Evolutionary conservation across 176 grass and related monocot species (phyloP).

Genomic region (Microstegium vimineum): DNA sequence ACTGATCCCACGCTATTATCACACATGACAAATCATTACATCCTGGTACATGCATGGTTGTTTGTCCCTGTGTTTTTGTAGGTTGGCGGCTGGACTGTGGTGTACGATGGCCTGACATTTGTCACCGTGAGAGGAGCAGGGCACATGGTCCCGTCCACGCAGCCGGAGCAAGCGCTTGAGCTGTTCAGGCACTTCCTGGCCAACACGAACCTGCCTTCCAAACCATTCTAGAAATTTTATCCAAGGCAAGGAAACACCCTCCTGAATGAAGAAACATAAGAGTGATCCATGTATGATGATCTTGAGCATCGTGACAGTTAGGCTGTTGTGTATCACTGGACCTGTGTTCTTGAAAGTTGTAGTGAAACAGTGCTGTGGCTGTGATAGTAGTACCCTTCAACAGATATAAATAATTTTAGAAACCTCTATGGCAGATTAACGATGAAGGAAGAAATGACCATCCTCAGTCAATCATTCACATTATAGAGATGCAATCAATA

Average conservation of each 20-base stretch:
- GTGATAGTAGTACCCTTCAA: neutral
- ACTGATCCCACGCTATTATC: neutral
- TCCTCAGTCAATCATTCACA: no score
- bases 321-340: no score
- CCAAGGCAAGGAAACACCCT: neutral
- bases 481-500: no score
- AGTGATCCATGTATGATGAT: neutral
- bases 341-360: neutral
- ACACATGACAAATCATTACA: neutral
- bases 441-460: no score
- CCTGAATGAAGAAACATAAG: neutral
- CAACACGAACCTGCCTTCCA: constrained; percentile 30
- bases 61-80: constrained; percentile 6
- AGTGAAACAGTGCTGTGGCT: neutral
- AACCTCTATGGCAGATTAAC: no score
- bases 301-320: neutral
- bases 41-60: neutral
- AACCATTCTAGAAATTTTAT: constrained; percentile 17
- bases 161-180: neutral
- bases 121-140: constrained; percentile 46
- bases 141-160: constrained; percentile 40
- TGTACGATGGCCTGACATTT: constrained; percentile 52
- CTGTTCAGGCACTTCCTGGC: constrained; percentile 41
- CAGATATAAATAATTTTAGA: no score
- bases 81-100: constrained; percentile 58